Conservation (phyloP, 2,329 filamentous ascomycete genomes). For the Fusarium nodosum region DNA sequence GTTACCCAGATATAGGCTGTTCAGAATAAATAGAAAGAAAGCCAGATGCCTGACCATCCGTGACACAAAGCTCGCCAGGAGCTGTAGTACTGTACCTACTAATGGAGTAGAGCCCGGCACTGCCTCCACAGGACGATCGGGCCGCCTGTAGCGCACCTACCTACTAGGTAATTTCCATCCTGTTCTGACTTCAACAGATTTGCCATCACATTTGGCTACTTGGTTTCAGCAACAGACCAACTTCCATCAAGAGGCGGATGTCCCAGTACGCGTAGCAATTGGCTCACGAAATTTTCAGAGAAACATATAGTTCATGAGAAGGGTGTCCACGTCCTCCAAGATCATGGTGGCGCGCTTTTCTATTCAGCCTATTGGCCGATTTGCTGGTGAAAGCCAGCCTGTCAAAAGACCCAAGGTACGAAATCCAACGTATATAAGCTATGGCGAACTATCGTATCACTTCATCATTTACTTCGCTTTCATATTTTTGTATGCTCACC, state of each 20-base stretch:
- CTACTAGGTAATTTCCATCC: constrained; percentile 9
- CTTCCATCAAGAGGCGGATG: not conserved
- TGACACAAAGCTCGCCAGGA: too few relatives aligned
- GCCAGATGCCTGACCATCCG: too few relatives aligned
- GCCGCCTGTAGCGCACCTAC: constrained; percentile 10
- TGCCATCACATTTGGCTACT: constrained; percentile 1
- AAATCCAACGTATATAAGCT: constrained; percentile 2
- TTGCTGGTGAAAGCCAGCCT: constrained; percentile 75
- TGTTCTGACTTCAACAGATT: constrained; percentile 2
- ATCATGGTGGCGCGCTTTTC: constrained; percentile 64
- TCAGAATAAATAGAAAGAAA: too few relatives aligned
- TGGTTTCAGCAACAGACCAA: not conserved
- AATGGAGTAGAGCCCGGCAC: not conserved
- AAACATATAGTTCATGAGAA: not conserved
- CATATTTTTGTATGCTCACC: constrained; percentile 13
- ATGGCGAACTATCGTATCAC: not conserved
- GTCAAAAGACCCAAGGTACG: constrained; percentile 81
- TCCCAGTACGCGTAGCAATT: not conserved
- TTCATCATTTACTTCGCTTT: not conserved
- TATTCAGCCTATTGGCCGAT: constrained; percentile 78
- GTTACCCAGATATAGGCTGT: not conserved
- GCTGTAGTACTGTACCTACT: not conserved
- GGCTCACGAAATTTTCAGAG: not conserved
- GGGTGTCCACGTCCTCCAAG: not conserved
- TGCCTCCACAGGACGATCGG: constrained; percentile 24